A percentile compares a stretch with the other conserved stretches of the same genome.
Conservation (phyloP, 2,329 filamentous ascomycete genomes). For the Intubia oerlemansii region DNA sequence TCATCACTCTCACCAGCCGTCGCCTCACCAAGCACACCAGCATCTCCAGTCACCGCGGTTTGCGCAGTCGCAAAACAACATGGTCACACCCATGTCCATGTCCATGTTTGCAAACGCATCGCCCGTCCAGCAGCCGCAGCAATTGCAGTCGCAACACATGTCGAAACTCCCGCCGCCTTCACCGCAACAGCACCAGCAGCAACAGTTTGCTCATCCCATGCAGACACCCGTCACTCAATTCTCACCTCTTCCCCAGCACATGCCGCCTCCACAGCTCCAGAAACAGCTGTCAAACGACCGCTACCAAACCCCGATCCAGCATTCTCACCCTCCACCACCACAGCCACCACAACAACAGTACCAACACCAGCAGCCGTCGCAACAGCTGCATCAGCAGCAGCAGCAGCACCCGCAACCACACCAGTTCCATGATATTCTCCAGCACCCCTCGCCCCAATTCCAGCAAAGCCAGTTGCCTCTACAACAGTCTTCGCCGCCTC, state of each 20-base stretch:
- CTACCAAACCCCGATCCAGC: slow-evolving; percentile 1
- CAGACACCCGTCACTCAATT: slow-evolving; percentile 1
- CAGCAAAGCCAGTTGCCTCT: too few species aligned
- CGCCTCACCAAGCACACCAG: not conserved
- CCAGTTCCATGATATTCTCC: too few species aligned
- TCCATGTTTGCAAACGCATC: slow-evolving; percentile 4
- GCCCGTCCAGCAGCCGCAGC: slow-evolving; percentile 8
- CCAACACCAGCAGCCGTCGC: too few species aligned
- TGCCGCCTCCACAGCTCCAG: slow-evolving; percentile 6
- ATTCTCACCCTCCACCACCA: slow-evolving; percentile 9
- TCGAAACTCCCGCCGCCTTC: too few species aligned
- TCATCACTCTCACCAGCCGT: not conserved
- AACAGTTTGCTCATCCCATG: slow-evolving; percentile 4
- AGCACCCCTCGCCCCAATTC: too few species aligned
- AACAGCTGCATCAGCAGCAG: too few species aligned
- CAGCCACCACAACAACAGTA: slow-evolving; percentile 11
- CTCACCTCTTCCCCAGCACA: slow-evolving; percentile 2
- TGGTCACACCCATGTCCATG: slow-evolving; percentile 2
- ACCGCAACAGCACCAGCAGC: slow-evolving; percentile 8
- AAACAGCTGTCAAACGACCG: too few species aligned
- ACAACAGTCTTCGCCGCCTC: not conserved
- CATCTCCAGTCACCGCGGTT: slow-evolving; percentile 2
- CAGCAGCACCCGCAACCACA: slow-evolving; percentile 7
- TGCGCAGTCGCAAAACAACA: slow-evolving; percentile 2
- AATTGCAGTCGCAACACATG: slow-evolving; percentile 9